Evolutionary conservation across 1,284 basidiomycete genomes (phyloP), one percentile per base, ranked within the genome.

Genomic region (Fomitopsis pinicola): DNA sequence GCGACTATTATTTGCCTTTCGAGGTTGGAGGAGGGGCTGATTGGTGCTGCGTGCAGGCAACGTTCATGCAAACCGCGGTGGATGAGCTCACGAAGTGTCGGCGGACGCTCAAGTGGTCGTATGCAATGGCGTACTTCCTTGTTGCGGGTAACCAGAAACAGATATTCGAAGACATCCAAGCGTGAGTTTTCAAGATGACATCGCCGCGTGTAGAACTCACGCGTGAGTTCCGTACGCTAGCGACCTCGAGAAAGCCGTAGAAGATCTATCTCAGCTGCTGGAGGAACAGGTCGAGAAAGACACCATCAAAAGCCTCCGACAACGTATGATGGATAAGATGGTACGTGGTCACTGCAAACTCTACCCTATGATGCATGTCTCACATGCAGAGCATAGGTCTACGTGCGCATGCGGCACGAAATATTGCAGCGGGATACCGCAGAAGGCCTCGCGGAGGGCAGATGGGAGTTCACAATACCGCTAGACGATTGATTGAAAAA

Each of bases 81-180:
- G 83, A 86, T 62, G 80, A 79, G 46, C 75, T 82, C 45, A 76
- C 77, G 42, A 77, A 76, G 63, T 87, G 86, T 64, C 78, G 87
- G 42, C 80, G 81, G 64, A 86, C 86, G 19, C 77, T 89, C 62
- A 88, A 88, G 71, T 88, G 86, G 86, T 85, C 85, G 7, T 89
- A 89, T 70, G 83, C 82, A 22, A 87, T 89, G 86, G 86, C 86
- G 0, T 88, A 83, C 75, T 89, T 86, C 65, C 74, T 89, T 19
- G 77, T 76, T 59, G 74, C 79, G 55, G 83, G 85, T 66, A 88
- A 88, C 68, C 78, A 83, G 77, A 88, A 87, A 35, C 78, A 85
- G 67, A 78, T 89, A 48, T 88, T 89, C 66, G 86, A 88, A 70
- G 85, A 88, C 70, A 83, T 87, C 65, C 87, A 89, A 73, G 73